Percentiles rank a stretch among this genome's conserved stretches.
These are phyloP conservation scores for Mycena chlorophos DNA, from an alignment of 768 basidiomycete species.

Conservation along the genomic window DNA sequence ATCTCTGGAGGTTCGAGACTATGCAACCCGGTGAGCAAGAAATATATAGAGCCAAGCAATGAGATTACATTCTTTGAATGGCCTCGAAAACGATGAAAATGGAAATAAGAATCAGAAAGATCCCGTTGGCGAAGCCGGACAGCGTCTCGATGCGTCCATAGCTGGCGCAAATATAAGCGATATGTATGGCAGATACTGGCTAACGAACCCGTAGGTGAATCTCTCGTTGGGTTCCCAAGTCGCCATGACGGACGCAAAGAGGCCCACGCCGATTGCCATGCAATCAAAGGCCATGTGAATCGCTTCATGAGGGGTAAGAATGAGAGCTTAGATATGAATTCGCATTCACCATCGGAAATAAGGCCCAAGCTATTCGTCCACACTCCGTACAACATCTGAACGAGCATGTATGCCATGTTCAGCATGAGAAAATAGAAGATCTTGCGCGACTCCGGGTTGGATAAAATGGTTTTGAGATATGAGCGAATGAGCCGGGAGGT, in stretches of 20 bases:
- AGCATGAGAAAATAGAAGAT: conserved; percentile 97
- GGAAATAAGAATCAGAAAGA: conserved; percentile 90
- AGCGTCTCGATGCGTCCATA: conserved; percentile 96
- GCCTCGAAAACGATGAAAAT: conserved; percentile 99
- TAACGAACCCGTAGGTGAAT: conserved; percentile 88
- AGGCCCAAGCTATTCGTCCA: conserved; percentile 97
- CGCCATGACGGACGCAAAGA: conserved; percentile 96
- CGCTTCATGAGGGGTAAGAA: conserved; percentile 47
- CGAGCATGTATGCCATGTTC: conserved; percentile 93
- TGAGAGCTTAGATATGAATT: conserved; percentile 9
- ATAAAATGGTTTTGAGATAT: conserved; percentile 88
- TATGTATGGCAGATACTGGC: neutral
- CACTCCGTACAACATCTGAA: conserved; percentile 96
- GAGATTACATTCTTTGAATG: conserved; percentile 81
- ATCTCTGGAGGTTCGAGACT: conserved; percentile 96
- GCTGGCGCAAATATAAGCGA: conserved; percentile 40
- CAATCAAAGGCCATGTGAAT: conserved; percentile 99
- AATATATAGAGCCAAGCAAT: neutral
- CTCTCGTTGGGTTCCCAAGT: conserved; percentile 94
- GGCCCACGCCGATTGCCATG: conserved; percentile 92
- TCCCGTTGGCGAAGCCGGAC: conserved; percentile 97
- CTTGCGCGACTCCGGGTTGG: conserved; percentile 88
- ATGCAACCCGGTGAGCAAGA: neutral
- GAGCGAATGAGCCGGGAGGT: conserved; percentile 56
- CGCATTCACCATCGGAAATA: conserved; percentile 85